Evolutionary conservation across 441 rosid species (phyloP), one percentile per base, ranked within the genome.

Genomic region (Syzygium syzygioides): DNA sequence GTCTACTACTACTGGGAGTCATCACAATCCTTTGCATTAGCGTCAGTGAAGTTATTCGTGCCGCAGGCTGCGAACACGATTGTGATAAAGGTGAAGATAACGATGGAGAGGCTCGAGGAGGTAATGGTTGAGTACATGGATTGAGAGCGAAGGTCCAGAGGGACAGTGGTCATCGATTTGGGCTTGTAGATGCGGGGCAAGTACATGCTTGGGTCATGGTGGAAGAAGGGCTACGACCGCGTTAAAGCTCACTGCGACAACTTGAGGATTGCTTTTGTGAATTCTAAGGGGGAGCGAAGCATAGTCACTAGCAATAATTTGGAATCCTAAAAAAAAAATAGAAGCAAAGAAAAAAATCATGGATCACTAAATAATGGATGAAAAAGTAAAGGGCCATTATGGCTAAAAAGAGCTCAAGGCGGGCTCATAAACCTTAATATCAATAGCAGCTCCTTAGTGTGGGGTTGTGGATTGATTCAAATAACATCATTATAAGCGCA

Each of bases 1-100:
- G 28, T 0, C 18, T 2, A 60, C 32, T 60, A 60, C 14, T 7
- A 26, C 0, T 0, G 18, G 32, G 32, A 60, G 4, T 12, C 8
- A 28, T 0, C n/a, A 18, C 66, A 60, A 26, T 14, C 66, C 66
- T 2, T 60, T 30, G 66, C 30, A 60, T 60, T 28, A 30, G 32
- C 8, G 18, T 60, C 32, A 60, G 6, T 28, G n/a, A 8, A 60
- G 66, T 30, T 15, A 60, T 28, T 60, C 1, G 4, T 26, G 32
- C 17, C 6, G n/a, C 7, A 30, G 7, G n/a, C 28, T n/a, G 66
- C 18, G 6, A 7, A 28, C 9, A 0, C 15, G 2, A 28, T 9
- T 28, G 0, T 60, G 0, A 60, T 13, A 60, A 28, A 60, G 32
- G 32, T 5, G 13, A 60, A 28, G 1, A 28, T 60, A 30, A 60